phyloP scores from a whole-genome alignment of 352 stramenopile species.

The Phytophthora fragariae region DNA sequence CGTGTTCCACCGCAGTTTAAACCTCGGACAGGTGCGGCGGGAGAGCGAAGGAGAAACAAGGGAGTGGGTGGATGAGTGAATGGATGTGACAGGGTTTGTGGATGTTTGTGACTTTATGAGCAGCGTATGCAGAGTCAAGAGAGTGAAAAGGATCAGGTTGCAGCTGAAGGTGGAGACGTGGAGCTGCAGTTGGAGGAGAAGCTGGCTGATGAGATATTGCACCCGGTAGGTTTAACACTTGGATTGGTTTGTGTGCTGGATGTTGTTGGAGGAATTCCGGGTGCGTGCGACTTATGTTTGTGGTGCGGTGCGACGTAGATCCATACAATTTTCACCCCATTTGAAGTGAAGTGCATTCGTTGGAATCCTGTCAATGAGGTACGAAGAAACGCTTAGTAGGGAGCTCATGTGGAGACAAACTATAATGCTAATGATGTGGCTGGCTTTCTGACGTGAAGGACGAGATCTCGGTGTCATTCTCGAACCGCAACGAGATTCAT shows the following conservation, averaged over 20 bases:
- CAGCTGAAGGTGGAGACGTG: background rate
- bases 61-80: background rate
- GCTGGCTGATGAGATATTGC: slow-evolving; percentile 31
- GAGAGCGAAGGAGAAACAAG: background rate
- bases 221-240: slow-evolving; percentile 40
- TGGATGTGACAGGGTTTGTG: background rate
- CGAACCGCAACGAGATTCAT: slow-evolving; percentile 78
- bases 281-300: background rate
- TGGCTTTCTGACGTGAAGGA: slow-evolving; percentile 42
- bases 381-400: background rate
- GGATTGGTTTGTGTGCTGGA: background rate
- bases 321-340: slow-evolving; percentile 75
- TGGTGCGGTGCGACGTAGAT: slow-evolving; percentile 42
- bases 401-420: background rate
- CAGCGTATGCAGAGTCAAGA: background rate
- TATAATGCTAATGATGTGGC: background rate
- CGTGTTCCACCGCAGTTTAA: slow-evolving; percentile 68
- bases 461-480: slow-evolving; percentile 78
- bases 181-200: slow-evolving; percentile 1
- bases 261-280: background rate
- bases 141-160: background rate
- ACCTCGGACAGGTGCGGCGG: slow-evolving; percentile 50
- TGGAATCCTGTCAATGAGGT: slow-evolving; percentile 84
- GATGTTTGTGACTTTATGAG: background rate
- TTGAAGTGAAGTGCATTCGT: slow-evolving; percentile 75